These are phyloP conservation scores for Oidiodendron maius DNA, from an alignment of 495 filamentous ascomycete genomes.

Conservation along the genomic window DNA sequence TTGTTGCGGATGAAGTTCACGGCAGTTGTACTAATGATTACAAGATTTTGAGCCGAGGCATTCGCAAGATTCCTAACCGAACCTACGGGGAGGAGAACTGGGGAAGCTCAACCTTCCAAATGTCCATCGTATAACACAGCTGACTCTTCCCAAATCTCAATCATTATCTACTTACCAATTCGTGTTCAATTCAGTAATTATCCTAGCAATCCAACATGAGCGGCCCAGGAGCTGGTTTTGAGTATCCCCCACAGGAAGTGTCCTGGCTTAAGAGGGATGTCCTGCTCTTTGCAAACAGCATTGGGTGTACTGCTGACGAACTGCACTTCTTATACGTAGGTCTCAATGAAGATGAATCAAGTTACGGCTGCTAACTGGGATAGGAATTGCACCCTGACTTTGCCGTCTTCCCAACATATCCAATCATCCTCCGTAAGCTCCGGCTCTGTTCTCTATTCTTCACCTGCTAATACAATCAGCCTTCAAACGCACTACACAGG, in stretches of 20 bases:
- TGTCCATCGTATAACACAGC: not conserved
- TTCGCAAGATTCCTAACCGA: slow-evolving; percentile 6
- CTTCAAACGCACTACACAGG: slow-evolving; percentile 72
- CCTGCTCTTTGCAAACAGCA: slow-evolving; percentile 81
- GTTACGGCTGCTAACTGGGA: slow-evolving; percentile 8
- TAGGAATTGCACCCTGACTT: slow-evolving; percentile 82
- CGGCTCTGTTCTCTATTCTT: not conserved
- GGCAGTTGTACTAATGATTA: not conserved
- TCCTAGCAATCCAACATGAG: slow-evolving; percentile 14
- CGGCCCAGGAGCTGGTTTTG: slow-evolving; percentile 66
- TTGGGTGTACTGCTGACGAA: slow-evolving; percentile 78
- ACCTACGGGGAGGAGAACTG: slow-evolving; percentile 10
- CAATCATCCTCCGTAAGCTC: slow-evolving; percentile 67
- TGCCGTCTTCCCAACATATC: slow-evolving; percentile 80
- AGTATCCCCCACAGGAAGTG: slow-evolving; percentile 66
- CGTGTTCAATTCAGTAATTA: slow-evolving; percentile 1
- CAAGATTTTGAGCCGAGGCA: not conserved
- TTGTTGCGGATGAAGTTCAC: no score
- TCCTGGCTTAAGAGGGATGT: slow-evolving; percentile 83
- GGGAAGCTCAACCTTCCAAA: no score
- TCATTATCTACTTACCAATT: not conserved
- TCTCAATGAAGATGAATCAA: not conserved
- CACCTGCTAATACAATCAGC: slow-evolving; percentile 33
- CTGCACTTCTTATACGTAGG: slow-evolving; percentile 84
- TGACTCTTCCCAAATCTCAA: slow-evolving; percentile 1